Base-by-base conservation (phyloP, 2,329 filamentous ascomycete species). In the Penicillium janthinellum region DNA sequence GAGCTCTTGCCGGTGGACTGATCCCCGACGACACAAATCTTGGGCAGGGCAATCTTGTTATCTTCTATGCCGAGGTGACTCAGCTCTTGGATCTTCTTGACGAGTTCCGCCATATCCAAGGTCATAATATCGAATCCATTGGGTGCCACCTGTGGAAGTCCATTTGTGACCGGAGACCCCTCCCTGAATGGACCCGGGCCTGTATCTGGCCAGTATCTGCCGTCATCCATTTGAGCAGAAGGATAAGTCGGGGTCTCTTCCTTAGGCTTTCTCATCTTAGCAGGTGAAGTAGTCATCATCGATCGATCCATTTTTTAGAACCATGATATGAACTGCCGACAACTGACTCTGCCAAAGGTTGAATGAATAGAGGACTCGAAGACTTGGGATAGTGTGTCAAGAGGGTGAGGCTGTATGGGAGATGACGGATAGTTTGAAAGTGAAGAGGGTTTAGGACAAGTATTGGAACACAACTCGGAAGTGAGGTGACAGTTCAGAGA, bases 1-100 rank as follows among this genome's bases (percentile, higher is more conserved):
- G 83, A 92, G 0, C 88, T 92, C 71, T 96, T 96, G 0, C 92
- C 93, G 0, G 91, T 89, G 0, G 86, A 90, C 69, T 96, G 92
- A 51, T 96, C 92, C 0, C 92, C 92, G 0, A 96, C 86, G 0
- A 96, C 85, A 5, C 94, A 90, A 10, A 96, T 86, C 66, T 92
- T 91, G 0, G 92, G 91, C 0, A 96, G 79, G 0, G 86, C 84
- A 0, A 91, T 84, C 0, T 79, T 70, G 4, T 87, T 84, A 17
- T 90, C 85, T 52, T 90, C 87, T 0, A 96, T 87, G 0, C 90
- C 90, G 0, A 94, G 82, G 5, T 87, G 83, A 53, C 91, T 86
- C 0, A 96, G 83, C 50, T 89, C 84, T 52, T 78, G 77, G 0
- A 80, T 76, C n/a, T 72, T 76, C 12, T 71, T 73, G 0, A 80